Evolutionary conservation across 306 rosid genomes (phyloP).

Genomic region (Acacia crassicarpa): DNA sequence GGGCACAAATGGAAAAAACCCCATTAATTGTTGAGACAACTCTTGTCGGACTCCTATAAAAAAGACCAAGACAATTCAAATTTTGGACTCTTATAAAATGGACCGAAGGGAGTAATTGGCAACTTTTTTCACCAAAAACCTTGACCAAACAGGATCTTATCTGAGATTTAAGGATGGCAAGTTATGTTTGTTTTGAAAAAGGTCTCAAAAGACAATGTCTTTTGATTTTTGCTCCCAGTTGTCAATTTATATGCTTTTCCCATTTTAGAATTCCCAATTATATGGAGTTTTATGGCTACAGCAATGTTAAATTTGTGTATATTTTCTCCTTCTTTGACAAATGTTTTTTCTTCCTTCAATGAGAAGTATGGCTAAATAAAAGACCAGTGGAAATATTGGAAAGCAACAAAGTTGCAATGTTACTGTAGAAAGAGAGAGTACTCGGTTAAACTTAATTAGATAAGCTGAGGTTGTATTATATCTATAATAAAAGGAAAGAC

Average conservation of each 20-base stretch:
- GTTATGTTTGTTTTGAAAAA: not conserved
- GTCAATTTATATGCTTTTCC: not conserved
- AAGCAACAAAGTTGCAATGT: not conserved
- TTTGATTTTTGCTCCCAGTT: not conserved
- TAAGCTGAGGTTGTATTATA: not conserved
- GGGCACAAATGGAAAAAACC: no score
- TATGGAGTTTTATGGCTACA: not conserved
- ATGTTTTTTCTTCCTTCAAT: not conserved
- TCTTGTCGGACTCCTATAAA: no score
- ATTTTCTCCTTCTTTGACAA: not conserved
- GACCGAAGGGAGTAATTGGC: not conserved
- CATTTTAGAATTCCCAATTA: not conserved
- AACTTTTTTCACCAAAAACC: not conserved
- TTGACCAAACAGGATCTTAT: not conserved
- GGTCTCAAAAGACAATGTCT: no score
- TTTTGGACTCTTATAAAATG: no score
- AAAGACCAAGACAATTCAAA: no score
- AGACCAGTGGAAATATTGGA: not conserved
- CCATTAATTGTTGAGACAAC: no score
- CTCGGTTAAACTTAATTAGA: not conserved
- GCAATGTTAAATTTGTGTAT: not conserved
- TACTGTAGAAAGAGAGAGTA: not conserved
- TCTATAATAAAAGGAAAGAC: not conserved
- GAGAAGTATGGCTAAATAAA: not conserved
- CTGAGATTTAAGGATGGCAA: not conserved